Conservation (phyloP, 2,329 filamentous ascomycete genomes). For the Diplocarpon rosae region DNA sequence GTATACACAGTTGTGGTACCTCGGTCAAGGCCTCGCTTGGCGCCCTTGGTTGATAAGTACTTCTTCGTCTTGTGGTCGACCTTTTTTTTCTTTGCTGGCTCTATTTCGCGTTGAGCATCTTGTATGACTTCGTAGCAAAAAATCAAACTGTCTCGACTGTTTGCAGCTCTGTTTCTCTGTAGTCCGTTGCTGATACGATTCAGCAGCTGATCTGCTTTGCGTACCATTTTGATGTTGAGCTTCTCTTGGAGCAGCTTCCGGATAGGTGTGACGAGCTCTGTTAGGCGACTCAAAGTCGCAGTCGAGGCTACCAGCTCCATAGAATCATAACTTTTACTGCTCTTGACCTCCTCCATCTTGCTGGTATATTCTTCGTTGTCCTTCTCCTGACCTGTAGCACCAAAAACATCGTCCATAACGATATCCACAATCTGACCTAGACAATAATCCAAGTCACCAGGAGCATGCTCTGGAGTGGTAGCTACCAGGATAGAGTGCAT, state of each 20-base stretch:
- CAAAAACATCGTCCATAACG: slow-evolving; percentile 97
- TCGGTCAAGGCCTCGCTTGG: slow-evolving; percentile 61
- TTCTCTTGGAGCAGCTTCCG: slow-evolving; percentile 72
- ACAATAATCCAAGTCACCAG: slow-evolving; percentile 86
- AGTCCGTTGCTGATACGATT: slow-evolving; percentile 74
- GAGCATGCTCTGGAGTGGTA: slow-evolving; percentile 58
- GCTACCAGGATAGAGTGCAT: slow-evolving; percentile 82
- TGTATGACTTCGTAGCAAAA: slow-evolving; percentile 95
- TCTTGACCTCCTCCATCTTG: slow-evolving; percentile 96
- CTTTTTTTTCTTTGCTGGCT: slow-evolving; percentile 39
- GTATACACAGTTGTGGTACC: slow-evolving; percentile 67
- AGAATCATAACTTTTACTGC: slow-evolving; percentile 94
- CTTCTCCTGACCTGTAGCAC: slow-evolving; percentile 84
- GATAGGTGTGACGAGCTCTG: slow-evolving; percentile 67
- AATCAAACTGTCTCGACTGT: slow-evolving; percentile 71
- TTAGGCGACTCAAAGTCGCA: slow-evolving; percentile 62
- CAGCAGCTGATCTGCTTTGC: slow-evolving; percentile 84
- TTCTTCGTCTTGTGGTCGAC: slow-evolving; percentile 53
- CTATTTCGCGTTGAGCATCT: slow-evolving; percentile 62
- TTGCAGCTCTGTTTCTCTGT: slow-evolving; percentile 67
- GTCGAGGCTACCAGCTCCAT: slow-evolving; percentile 87
- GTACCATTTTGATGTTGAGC: slow-evolving; percentile 69
- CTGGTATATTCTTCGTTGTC: slow-evolving; percentile 92
- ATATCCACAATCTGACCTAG: slow-evolving; percentile 66
- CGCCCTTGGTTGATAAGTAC: slow-evolving; percentile 72